phyloP scores from a whole-genome alignment of 805 yeast genomes.

The Kuraishia hungarica region DNA sequence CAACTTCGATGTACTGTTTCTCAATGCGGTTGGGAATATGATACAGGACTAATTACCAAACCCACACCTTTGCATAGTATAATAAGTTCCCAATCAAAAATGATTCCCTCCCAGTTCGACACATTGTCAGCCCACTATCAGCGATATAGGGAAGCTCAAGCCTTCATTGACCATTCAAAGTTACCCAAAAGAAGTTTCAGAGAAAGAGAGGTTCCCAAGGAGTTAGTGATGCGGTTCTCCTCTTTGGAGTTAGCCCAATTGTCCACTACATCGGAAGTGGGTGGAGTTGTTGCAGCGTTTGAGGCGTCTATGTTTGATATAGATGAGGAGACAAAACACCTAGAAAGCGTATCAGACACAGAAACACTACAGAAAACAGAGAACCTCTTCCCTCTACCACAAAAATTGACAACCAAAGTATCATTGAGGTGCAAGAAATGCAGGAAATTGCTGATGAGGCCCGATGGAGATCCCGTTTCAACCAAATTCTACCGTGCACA shows the following conservation, averaged over 20 bases:
- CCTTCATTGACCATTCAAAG: neutral
- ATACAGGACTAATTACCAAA: slow-evolving; percentile 27
- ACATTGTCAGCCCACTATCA: slow-evolving; percentile 9
- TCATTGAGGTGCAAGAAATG: slow-evolving; percentile 15
- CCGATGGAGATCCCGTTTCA: slow-evolving; percentile 12
- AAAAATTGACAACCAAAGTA: slow-evolving; percentile 9
- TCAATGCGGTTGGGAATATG: slow-evolving; percentile 24
- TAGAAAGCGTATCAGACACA: slow-evolving; percentile 6
- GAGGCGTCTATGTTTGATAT: slow-evolving; percentile 6
- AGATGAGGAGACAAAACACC: slow-evolving; percentile 5
- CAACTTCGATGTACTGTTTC: slow-evolving; percentile 24
- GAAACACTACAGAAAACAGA: neutral
- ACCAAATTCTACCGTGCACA: slow-evolving; percentile 9
- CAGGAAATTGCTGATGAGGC: slow-evolving; percentile 8
- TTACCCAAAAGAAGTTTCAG: neutral
- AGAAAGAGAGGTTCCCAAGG: neutral
- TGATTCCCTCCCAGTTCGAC: slow-evolving; percentile 6
- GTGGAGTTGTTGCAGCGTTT: neutral
- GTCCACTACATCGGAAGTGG: neutral
- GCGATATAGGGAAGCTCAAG: neutral
- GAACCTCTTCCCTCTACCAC: slow-evolving; percentile 11
- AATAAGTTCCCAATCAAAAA: slow-evolving; percentile 10
- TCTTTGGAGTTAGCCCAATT: neutral
- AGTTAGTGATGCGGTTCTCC: neutral
- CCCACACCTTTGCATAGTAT: slow-evolving; percentile 31